Evolutionary conservation across 306 rosid genomes (phyloP).

Genomic region (Fagus crenata): DNA sequence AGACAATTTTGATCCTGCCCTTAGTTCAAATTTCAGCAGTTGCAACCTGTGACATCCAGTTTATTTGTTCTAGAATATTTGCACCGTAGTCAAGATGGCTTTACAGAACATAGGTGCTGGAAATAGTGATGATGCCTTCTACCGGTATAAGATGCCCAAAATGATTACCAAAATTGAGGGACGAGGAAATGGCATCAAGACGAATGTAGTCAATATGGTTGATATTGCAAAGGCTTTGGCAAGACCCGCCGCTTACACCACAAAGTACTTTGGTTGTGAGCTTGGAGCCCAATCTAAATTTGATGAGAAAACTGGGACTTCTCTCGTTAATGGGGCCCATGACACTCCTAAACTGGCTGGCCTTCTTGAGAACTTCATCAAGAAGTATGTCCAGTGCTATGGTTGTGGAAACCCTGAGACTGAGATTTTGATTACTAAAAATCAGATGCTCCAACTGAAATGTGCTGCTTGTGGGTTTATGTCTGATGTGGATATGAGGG

Average conservation of each 20-base stretch:
- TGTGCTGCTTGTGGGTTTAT: slow-evolving; percentile 74
- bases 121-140: slow-evolving; percentile 74
- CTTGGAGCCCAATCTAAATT: slow-evolving; percentile 71
- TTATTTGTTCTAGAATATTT: slow-evolving; percentile 5
- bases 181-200: slow-evolving; percentile 72
- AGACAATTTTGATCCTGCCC: slow-evolving; percentile 12
- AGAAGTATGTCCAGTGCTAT: slow-evolving; percentile 65
- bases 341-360: slow-evolving; percentile 72
- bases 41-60: slow-evolving; percentile 24
- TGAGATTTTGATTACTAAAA: slow-evolving; percentile 56
- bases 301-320: slow-evolving; percentile 66
- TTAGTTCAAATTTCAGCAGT: slow-evolving; percentile 13
- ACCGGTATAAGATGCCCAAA: slow-evolving; percentile 71
- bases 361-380: slow-evolving; percentile 65
- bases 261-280: slow-evolving; percentile 66
- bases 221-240: slow-evolving; percentile 71
- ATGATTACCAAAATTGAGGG: slow-evolving; percentile 77
- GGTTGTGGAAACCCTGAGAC: slow-evolving; percentile 77
- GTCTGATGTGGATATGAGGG: slow-evolving; percentile 74
- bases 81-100: slow-evolving; percentile 50
- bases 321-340: slow-evolving; percentile 68
- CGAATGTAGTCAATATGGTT: slow-evolving; percentile 68
- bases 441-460: slow-evolving; percentile 63
- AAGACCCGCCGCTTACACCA: slow-evolving; percentile 65
- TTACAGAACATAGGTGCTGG: slow-evolving; percentile 66